Evolutionary conservation across 1,284 basidiomycete genomes (phyloP).

Genomic region (Chalciporus sp.): DNA sequence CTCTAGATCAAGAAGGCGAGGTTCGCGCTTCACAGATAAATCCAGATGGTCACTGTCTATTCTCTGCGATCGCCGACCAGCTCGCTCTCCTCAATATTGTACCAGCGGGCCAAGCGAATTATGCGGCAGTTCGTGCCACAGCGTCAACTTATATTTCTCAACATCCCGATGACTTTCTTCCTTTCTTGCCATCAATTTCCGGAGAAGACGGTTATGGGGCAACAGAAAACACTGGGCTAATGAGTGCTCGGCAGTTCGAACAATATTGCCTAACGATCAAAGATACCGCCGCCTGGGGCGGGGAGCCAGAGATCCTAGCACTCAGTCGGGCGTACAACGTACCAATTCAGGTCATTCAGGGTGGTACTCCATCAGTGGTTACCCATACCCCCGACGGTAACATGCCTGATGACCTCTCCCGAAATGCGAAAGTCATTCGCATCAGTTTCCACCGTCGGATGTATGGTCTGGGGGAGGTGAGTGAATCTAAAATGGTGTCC

Average conservation of each 20-base stretch:
- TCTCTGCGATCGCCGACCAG: constrained; percentile 91
- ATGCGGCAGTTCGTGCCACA: constrained; percentile 61
- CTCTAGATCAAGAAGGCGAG: constrained; percentile 3
- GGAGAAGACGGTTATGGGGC: constrained; percentile 80
- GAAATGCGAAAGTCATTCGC: constrained; percentile 55
- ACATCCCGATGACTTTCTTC: constrained; percentile 91
- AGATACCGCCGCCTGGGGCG: constrained; percentile 92
- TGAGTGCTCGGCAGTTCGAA: constrained; percentile 70
- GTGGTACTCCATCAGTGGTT: constrained; percentile 80
- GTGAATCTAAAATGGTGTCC: constrained; percentile 27
- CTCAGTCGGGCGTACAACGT: constrained; percentile 82
- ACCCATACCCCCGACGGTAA: constrained; percentile 65
- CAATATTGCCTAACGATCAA: constrained; percentile 83
- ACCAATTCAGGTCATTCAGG: constrained; percentile 92
- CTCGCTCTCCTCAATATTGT: constrained; percentile 66
- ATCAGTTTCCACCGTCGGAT: constrained; percentile 91
- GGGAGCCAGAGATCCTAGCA: constrained; percentile 96
- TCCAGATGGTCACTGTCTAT: constrained; percentile 95
- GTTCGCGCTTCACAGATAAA: constrained; percentile 61
- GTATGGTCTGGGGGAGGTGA: constrained; percentile 92
- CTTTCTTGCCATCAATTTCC: constrained; percentile 82
- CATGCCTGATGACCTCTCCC: constrained; percentile 36
- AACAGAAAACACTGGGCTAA: constrained; percentile 64
- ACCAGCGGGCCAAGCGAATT: constrained; percentile 56
- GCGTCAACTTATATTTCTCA: constrained; percentile 84